A percentile compares a stretch with the other conserved stretches of the same genome.
Evolutionary conservation across 768 basidiomycete genomes (phyloP).

Genomic region (Leccinum variicolor): DNA sequence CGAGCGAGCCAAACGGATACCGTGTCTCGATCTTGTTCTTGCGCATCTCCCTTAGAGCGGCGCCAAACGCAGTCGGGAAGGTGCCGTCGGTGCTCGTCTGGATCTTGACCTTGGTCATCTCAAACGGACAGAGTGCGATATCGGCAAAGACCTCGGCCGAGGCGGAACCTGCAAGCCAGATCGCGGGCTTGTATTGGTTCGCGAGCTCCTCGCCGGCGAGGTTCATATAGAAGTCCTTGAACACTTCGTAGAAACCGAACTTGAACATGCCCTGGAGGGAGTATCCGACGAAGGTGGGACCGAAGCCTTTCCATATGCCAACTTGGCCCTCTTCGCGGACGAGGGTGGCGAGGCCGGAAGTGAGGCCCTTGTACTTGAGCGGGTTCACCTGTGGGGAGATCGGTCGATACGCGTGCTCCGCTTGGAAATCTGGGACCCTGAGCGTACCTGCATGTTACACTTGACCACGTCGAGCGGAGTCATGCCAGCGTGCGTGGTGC

Average conservation of each 20-base stretch:
- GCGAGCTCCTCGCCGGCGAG: not conserved
- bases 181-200: not conserved
- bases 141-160: not conserved
- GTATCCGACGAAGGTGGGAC: not conserved
- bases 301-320: not conserved
- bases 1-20: not conserved
- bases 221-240: not conserved
- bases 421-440: not conserved
- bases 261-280: not conserved
- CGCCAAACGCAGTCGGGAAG: not conserved
- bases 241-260: not conserved
- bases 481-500: not conserved
- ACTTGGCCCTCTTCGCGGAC: not conserved
- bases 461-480: not conserved
- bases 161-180: not conserved
- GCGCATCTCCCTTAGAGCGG: not conserved
- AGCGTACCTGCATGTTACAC: not conserved
- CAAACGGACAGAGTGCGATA: not conserved
- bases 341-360: not conserved
- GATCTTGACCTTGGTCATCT: not conserved
- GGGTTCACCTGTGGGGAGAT: not conserved
- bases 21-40: not conserved
- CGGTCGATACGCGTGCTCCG: not conserved
- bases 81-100: not conserved
- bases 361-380: not conserved